Evolutionary conservation across 2,329 filamentous ascomycete genomes (phyloP).

Genomic region (Basipetospora chlamydospora): DNA sequence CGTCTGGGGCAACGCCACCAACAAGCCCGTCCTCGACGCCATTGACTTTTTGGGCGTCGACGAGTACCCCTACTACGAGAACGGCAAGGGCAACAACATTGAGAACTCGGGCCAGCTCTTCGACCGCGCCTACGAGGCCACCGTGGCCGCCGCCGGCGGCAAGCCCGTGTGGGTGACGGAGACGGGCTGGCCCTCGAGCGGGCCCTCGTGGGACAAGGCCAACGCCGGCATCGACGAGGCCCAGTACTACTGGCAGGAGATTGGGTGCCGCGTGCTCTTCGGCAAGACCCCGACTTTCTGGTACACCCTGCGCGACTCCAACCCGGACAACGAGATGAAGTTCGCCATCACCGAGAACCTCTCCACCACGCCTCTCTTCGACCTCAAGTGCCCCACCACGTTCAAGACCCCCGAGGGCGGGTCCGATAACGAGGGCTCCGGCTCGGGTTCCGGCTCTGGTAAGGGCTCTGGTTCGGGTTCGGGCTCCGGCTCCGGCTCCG

Average conservation of each 20-base stretch:
- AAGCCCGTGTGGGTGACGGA: constrained; percentile 79
- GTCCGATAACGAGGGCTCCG: background rate
- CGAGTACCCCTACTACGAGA: constrained; percentile 75
- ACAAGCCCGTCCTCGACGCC: constrained; percentile 52
- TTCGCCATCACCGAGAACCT: constrained; percentile 55
- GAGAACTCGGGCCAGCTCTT: constrained; percentile 52
- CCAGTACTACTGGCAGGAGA: constrained; percentile 62
- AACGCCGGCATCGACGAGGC: constrained; percentile 54
- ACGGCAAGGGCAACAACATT: constrained; percentile 51
- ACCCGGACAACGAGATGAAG: constrained; percentile 43
- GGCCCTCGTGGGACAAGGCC: constrained; percentile 45
- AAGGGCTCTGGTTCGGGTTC: constrained; percentile 1
- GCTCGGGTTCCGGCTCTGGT: background rate
- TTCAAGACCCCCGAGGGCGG: constrained; percentile 5
- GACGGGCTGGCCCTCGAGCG: constrained; percentile 76
- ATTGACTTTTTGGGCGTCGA: constrained; percentile 74
- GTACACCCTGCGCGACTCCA: constrained; percentile 60
- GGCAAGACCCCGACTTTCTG: constrained; percentile 56
- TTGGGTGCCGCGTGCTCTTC: constrained; percentile 54
- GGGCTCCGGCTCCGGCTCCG: background rate
- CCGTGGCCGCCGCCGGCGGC: constrained; percentile 40
- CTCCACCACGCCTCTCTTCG: constrained; percentile 41
- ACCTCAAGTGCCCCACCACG: constrained; percentile 42
- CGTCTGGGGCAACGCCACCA: constrained; percentile 58
- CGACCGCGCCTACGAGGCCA: constrained; percentile 49